These are phyloP conservation scores for Coemansia sp. DNA, from an alignment of 371 early-diverging fungal species.

Conservation along the genomic window DNA sequence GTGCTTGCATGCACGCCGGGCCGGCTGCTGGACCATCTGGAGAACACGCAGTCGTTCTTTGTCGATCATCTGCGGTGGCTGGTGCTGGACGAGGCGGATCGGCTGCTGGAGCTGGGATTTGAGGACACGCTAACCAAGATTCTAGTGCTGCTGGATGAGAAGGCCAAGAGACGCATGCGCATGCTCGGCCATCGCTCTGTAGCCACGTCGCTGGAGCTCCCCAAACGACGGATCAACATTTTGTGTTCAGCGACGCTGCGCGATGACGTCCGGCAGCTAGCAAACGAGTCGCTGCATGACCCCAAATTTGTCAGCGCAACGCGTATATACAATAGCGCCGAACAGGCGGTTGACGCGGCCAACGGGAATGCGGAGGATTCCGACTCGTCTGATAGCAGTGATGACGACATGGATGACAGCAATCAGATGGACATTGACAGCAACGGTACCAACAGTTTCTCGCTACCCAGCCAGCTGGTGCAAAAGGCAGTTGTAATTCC, in stretches of 20 bases:
- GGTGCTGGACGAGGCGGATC: conserved; percentile 99
- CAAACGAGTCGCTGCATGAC: conserved; percentile 70
- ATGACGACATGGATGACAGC: background rate
- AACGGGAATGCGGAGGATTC: background rate
- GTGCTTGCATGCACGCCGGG: conserved; percentile 98
- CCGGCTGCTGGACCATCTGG: conserved; percentile 93
- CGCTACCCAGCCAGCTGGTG: conserved; percentile 68
- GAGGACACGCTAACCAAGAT: conserved; percentile 90
- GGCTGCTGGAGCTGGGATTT: conserved; percentile 95
- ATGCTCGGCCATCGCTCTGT: conserved; percentile 20
- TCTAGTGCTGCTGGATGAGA: conserved; percentile 64
- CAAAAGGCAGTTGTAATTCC: conserved; percentile 82
- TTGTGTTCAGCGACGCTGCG: conserved; percentile 92
- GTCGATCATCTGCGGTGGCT: conserved; percentile 80
- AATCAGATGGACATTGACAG: conserved; percentile 25
- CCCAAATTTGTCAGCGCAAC: conserved; percentile 55
- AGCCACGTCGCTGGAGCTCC: conserved; percentile 56
- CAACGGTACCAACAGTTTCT: conserved; percentile 15
- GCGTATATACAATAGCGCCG: conserved; percentile 22
- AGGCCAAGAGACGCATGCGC: conserved; percentile 43
- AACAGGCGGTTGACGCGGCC: conserved; percentile 34
- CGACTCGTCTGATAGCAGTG: conserved; percentile 6
- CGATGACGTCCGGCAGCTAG: conserved; percentile 79
- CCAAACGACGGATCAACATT: conserved; percentile 74
- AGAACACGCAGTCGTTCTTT: conserved; percentile 79